A percentile compares a stretch with the other conserved stretches of the same genome.
Conservation (phyloP, 1,139 yeast genomes). For the Suhomyces atakaporum region DNA sequence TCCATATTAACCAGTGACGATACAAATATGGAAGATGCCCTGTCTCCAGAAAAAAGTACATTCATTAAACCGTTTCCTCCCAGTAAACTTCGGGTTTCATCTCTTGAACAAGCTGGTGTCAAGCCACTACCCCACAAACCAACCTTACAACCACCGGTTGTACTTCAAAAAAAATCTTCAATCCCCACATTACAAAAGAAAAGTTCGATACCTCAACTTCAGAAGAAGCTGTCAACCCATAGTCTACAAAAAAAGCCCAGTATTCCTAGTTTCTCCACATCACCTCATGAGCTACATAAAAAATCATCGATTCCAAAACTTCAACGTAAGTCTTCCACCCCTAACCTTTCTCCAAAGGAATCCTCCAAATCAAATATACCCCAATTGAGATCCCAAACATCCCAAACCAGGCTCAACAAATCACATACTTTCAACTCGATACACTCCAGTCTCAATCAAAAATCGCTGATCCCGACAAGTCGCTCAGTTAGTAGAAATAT, state of each 20-base stretch:
- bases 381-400: not conserved
- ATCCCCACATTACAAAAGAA: slow-evolving; percentile 19
- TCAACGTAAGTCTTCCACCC: slow-evolving; percentile 17
- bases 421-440: slow-evolving; percentile 1
- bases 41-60: slow-evolving; percentile 7
- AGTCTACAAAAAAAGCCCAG: slow-evolving; percentile 23
- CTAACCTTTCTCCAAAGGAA: slow-evolving; percentile 5
- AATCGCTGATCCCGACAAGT: slow-evolving; percentile 5
- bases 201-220: slow-evolving; percentile 19
- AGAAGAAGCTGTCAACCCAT: slow-evolving; percentile 21
- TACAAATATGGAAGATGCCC: slow-evolving; percentile 5
- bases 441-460: not conserved
- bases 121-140: slow-evolving; percentile 29
- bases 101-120: slow-evolving; percentile 42
- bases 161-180: slow-evolving; percentile 5
- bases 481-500: slow-evolving; percentile 2
- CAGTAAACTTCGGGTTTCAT: slow-evolving; percentile 28
- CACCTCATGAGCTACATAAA: slow-evolving; percentile 14
- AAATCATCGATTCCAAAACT: slow-evolving; percentile 20
- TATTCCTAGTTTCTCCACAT: slow-evolving; percentile 16
- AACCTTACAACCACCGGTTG: not conserved
- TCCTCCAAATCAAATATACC: not conserved
- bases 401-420: slow-evolving; percentile 3
- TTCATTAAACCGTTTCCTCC: slow-evolving; percentile 34
- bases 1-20: slow-evolving; percentile 25